Base-by-base conservation (phyloP, 257 asterid species). In the Solanum okadae region DNA sequence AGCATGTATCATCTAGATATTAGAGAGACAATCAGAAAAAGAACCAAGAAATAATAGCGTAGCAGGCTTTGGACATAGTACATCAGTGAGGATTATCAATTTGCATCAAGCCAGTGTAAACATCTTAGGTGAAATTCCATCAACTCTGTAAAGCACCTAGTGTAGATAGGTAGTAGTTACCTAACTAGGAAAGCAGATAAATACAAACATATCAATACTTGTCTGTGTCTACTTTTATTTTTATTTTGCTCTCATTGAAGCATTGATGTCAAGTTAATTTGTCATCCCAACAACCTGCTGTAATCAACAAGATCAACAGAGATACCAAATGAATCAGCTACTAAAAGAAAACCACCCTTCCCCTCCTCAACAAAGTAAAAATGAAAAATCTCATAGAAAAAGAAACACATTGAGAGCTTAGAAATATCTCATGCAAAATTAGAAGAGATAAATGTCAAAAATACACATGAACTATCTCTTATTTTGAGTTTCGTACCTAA, bases 1-100 rank as follows among this genome's bases (percentile, higher is more conserved):
- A 65, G 87, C 88, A 84, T 37, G 93, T 38, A 87, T 40, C 89
- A 73, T 78, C 90, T 88, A 91, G 77, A 84, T 67, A 42, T 52
- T 79, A 44, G 20, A 44, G 81, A 46, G 23, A 49, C 13, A 31
- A 72, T 85, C 61, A 86, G 46, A 40, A 40, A 86, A 27, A 16
- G 14, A 86, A 86, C 52, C 68, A 86, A 29, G 49, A 31, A 86
- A 40, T 71, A 35, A 61, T 85, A 63, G 73, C 76, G 2, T 67
- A 73, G 49, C 29, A 78, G 25, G 38, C 63, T 14, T 42, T 78
- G 35, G 31, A 42, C 59, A 77, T 25, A 25, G 37, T 78, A 14
- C 56, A 78, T 78, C 63, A 25, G 85, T 23, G n/a, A 78, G 49
- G 49, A 81, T 46, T 29, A 81, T 81, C 85, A 81, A 46, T 46